Base-by-base conservation (phyloP, 441 rosid genomes). In the Erodium moschatum region DNA sequence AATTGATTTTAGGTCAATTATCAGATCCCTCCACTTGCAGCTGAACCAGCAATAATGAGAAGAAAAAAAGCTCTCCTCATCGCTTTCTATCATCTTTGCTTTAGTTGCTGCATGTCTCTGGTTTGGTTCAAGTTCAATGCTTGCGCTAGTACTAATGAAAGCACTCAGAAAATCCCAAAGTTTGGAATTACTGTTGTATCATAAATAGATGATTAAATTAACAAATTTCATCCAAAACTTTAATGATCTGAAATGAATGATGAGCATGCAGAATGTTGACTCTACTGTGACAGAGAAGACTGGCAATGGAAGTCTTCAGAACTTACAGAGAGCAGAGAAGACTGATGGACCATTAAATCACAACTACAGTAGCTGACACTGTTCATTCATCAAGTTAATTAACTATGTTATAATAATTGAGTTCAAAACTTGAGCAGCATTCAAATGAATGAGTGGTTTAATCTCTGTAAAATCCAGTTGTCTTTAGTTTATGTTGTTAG, bases 1-100 rank as follows among this genome's bases (percentile, higher is more conserved):
- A 52, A 77, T 75, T 80, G 77, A 77, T 76, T 77, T 56, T 42
- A 64, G 70, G 62, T 65, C 54, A 72, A 42, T 70, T 67, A 48
- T 40, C 44, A 48, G 56, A 48, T n/a, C 56, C 19, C 56, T 6
- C 56, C 56, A 48, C 6, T 15, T 15, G 18, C 56, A 48, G 18
- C 18, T 48, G 18, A 48, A 48, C 56, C 18, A n/a, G 56, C 56
- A 48, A n/a, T 4, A n/a, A n/a, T 48, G 19, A 48, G 18, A 13
- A 48, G 56, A 13, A 15, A 48, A 48, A 48, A 11, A 15, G 56
- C n/a, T 15, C 56, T 46, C 52, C 52, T 46, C 0, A 0, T 35
- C 2, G 7, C 44, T 40, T 9, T 40, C 44, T 1, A 35, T 40
- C 44, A 12, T 7, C 44, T 40, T 40, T 5, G 11, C 44, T 40